Percentiles rank a stretch among this genome's conserved stretches.
phyloP scores from a whole-genome alignment of 2,329 filamentous ascomycete genomes.

The Aspergillus chevalieri region DNA sequence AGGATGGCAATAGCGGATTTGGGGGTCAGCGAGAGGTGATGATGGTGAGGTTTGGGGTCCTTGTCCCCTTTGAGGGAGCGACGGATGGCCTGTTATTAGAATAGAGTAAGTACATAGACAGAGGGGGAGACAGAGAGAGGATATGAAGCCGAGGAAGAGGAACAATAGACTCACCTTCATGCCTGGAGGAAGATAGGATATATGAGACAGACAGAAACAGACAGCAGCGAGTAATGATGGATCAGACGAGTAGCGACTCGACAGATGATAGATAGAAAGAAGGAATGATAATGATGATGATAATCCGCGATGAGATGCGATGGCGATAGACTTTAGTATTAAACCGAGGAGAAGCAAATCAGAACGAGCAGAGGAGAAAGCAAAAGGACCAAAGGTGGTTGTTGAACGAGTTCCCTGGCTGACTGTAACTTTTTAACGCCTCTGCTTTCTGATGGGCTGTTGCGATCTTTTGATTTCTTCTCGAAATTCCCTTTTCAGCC shows the following conservation, averaged over 20 bases:
- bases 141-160: background rate
- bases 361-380: conserved; percentile 6
- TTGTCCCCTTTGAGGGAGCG: conserved; percentile 89
- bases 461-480: conserved; percentile 5
- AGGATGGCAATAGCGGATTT: conserved; percentile 85
- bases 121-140: background rate
- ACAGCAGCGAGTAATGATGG: no score
- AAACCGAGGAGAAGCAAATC: conserved; percentile 4
- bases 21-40: conserved; percentile 67
- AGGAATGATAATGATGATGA: background rate
- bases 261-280: background rate
- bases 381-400: conserved; percentile 9
- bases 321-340: background rate
- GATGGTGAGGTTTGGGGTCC: conserved; percentile 50
- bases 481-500: background rate
- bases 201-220: no score
- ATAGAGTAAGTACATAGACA: background rate
- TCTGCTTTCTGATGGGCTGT: no score
- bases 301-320: background rate
- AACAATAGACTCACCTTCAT: no score
- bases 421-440: no score
- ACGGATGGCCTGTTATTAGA: conserved; percentile 59
- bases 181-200: no score
- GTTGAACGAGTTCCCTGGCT: no score
- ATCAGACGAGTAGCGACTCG: background rate